Base-by-base conservation (phyloP, 2,329 filamentous ascomycete genomes). In the Colletotrichum higginsianum region DNA sequence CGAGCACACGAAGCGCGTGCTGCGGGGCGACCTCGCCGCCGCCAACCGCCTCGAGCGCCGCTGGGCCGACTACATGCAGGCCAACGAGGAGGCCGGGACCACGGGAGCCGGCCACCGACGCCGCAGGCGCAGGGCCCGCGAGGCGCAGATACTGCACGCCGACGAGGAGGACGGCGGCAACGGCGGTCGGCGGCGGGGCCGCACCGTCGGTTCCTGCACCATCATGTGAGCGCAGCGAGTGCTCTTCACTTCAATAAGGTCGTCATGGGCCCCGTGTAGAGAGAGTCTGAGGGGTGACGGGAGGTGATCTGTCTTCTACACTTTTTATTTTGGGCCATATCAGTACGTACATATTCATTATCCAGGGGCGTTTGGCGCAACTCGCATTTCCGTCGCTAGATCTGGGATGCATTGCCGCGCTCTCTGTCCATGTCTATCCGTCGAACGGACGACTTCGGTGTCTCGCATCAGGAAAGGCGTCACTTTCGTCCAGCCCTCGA, bases 31-130 rank as follows among this genome's bases (percentile, higher is more conserved):
- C 73, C 88, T 94, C 70, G 85, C 87, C 0, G 88, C 93, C 1
- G 96, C 96, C 0, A 87, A 87, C 47, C 86, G 94, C n/a, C 86
- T 98, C 23, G 95, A 98, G 84, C 88, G 91, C 74, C 97, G 96
- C 80, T 98, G 96, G 96, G 92, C 93, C 0, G 93, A 97, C 66
- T 97, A 94, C 80, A 98, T 98, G 95, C 94, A 97, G 83, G 91
- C 94, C 18, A 93, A 90, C 61, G 94, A 98, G 80, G 96, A 98
- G 79, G 94, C 93, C 0, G 93, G 92, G 3, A 88, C 89, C 3
- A 86, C 84, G 2, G 94, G 92, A 2, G 88, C 87, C 1, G 91
- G 93, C 7, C 85, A 88, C 2, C 87, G 95, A 65, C 86, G 95
- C 64, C 86, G 95, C 70, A 86, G 95, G 74, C 88, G 95, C 61